These are phyloP conservation scores for Zygoascus sp. DNA, from an alignment of 1,139 yeast genomes.

Conservation along the genomic window DNA sequence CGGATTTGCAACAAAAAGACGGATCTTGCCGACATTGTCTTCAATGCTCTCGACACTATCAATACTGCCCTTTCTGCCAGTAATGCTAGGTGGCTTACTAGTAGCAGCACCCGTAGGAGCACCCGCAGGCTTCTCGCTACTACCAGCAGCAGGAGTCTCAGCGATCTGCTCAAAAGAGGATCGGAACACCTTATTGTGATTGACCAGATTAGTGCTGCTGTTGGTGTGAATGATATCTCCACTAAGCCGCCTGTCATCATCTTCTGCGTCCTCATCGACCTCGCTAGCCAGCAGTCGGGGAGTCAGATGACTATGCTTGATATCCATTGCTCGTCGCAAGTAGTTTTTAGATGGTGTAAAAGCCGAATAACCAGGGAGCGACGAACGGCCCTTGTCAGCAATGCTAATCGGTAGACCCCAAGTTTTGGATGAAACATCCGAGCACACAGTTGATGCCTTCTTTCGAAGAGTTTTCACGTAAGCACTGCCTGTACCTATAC, in stretches of 20 bases:
- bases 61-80: constrained; percentile 16
- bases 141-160: background rate
- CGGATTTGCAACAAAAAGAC: constrained; percentile 68
- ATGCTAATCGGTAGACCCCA: constrained; percentile 69
- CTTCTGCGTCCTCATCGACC: constrained; percentile 59
- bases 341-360: constrained; percentile 30
- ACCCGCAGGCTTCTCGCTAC: background rate
- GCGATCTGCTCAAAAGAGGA: constrained; percentile 1
- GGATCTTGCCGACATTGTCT: constrained; percentile 41
- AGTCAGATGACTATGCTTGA: constrained; percentile 68
- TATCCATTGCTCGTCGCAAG: constrained; percentile 43
- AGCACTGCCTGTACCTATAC: constrained; percentile 38
- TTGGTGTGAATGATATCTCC: constrained; percentile 2
- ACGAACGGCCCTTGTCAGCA: constrained; percentile 41
- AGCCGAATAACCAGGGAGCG: constrained; percentile 13
- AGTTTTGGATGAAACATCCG: constrained; percentile 50
- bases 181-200: constrained; percentile 2
- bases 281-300: constrained; percentile 76
- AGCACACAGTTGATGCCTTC: constrained; percentile 47
- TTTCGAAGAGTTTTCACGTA: constrained; percentile 54
- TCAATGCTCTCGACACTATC: constrained; percentile 33
- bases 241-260: constrained; percentile 12
- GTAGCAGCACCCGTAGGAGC: background rate
- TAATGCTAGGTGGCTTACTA: constrained; percentile 3
- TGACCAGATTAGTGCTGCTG: constrained; percentile 3